Percentiles rank a stretch among this genome's conserved stretches.
Conservation (phyloP, 257 asterid genomes). For the Lantana camara region DNA sequence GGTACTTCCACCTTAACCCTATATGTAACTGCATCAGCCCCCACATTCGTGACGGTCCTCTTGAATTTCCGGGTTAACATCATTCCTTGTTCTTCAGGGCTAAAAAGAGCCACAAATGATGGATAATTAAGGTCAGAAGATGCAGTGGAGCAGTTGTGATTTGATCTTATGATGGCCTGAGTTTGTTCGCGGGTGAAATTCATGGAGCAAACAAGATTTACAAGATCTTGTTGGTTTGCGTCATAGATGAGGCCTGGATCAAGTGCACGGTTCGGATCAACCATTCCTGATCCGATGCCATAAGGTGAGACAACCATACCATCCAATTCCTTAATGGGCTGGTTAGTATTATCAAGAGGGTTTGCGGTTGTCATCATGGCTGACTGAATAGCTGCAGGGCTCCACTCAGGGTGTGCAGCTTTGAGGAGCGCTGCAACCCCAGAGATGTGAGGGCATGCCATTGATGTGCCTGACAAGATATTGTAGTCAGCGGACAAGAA, state of each 20-base stretch:
- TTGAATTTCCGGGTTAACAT: conserved; percentile 29
- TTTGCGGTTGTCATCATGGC: conserved; percentile 57
- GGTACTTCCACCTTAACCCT: conserved; percentile 27
- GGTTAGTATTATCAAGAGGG: conserved; percentile 35
- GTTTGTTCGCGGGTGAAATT: conserved; percentile 42
- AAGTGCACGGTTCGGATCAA: conserved; percentile 46
- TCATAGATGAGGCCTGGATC: conserved; percentile 50
- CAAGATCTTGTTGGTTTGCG: conserved; percentile 33
- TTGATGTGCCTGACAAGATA: conserved; percentile 43
- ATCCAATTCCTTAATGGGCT: conserved; percentile 34
- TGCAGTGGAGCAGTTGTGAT: conserved; percentile 42
- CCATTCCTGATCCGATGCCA: conserved; percentile 42
- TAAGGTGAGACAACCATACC: conserved; percentile 22
- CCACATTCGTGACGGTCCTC: conserved; percentile 47
- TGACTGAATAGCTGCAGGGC: conserved; percentile 45
- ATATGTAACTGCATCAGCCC: conserved; percentile 38
- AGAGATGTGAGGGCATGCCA: conserved; percentile 47
- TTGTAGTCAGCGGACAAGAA: conserved; percentile 31
- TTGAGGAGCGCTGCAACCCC: conserved; percentile 45
- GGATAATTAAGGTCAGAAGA: conserved; percentile 46
- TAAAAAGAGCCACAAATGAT: conserved; percentile 38
- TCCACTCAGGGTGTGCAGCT: conserved; percentile 50
- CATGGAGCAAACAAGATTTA: conserved; percentile 48
- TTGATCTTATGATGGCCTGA: conserved; percentile 32
- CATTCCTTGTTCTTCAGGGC: conserved; percentile 20